Evolutionary conservation across 352 stramenopile genomes (phyloP), one percentile per base, ranked within the genome.

Genomic region (Globisporangium paroecandrum): DNA sequence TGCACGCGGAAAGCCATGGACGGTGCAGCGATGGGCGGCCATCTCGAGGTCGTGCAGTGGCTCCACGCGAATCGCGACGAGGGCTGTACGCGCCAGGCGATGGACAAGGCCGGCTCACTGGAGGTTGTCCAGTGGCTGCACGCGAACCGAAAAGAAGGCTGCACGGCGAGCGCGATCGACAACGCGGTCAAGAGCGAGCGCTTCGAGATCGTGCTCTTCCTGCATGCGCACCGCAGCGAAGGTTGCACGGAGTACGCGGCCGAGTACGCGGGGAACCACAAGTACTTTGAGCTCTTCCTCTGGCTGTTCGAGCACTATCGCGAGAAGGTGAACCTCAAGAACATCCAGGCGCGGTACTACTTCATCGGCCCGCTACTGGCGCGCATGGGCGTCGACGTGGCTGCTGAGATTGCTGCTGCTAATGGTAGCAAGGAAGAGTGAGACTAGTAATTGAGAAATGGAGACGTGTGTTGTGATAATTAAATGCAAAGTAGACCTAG

Each of bases 1-100:
- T 66, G 61, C 29, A 66, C 60, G 10, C 60, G 60, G 9, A 51
- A 53, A n/a, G 60, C 60, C 34, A 66, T 66, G 60, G 60, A 66
- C 60, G 60, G 27, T 0, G 73, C 73, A 15, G 70, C 70, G 12
- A 66, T 61, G 22, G 64, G 67, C 20, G 73, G 76, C 20, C 60
- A 75, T 47, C 27, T 78, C 5, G 34, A 66, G 0, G 53, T 79
- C 12, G 71, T 79, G 15, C 65, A 78, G 32, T 82, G 76, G 68
- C 66, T 82, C n/a, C 70, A 82, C 54, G 55, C 38, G 12, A 38
- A 78, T 29, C 68, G 73, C 4, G 29, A 65, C 1, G 70, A 78
- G 70, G 75, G 73, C 8, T 75, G 70, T 29, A 66, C 60, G n/a
- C 60, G 60, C 46, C 57, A 66, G 34, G 60, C 60, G 18, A 66